These are phyloP conservation scores for Nemania serpens DNA, from an alignment of 2,329 filamentous ascomycete species.

Conservation along the genomic window DNA sequence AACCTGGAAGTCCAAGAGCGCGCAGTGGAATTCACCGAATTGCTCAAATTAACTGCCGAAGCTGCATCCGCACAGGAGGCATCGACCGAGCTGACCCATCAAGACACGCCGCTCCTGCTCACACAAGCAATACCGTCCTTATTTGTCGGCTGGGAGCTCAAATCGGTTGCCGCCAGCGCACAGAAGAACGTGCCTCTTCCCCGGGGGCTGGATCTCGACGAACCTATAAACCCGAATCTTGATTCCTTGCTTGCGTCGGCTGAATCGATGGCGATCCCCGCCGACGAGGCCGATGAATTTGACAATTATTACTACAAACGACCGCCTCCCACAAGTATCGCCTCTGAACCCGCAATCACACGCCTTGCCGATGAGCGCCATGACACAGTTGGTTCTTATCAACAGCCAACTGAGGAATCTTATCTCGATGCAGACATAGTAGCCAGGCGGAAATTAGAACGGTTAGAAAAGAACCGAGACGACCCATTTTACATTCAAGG, in stretches of 20 bases:
- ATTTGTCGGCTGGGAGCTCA: slow-evolving; percentile 85
- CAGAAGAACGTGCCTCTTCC: slow-evolving; percentile 86
- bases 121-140: slow-evolving; percentile 89
- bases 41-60: slow-evolving; percentile 85
- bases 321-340: slow-evolving; percentile 55
- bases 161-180: slow-evolving; percentile 83
- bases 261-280: slow-evolving; percentile 53
- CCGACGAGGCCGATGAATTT: slow-evolving; percentile 68
- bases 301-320: slow-evolving; percentile 67
- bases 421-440: slow-evolving; percentile 75
- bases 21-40: slow-evolving; percentile 87
- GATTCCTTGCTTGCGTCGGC: slow-evolving; percentile 66
- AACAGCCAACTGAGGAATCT: slow-evolving; percentile 64
- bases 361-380: slow-evolving; percentile 54
- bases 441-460: slow-evolving; percentile 74
- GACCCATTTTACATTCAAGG: slow-evolving; percentile 91
- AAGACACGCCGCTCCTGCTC: slow-evolving; percentile 79
- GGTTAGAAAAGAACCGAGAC: slow-evolving; percentile 81
- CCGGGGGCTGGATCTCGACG: slow-evolving; percentile 75
- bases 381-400: slow-evolving; percentile 59
- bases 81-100: slow-evolving; percentile 55
- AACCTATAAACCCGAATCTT: slow-evolving; percentile 79
- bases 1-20: slow-evolving; percentile 94
- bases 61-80: slow-evolving; percentile 71
- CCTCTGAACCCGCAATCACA: slow-evolving; percentile 61